phyloP scores from a whole-genome alignment of 2,329 filamentous ascomycete genomes.

The Paracoccidioides lutzii region DNA sequence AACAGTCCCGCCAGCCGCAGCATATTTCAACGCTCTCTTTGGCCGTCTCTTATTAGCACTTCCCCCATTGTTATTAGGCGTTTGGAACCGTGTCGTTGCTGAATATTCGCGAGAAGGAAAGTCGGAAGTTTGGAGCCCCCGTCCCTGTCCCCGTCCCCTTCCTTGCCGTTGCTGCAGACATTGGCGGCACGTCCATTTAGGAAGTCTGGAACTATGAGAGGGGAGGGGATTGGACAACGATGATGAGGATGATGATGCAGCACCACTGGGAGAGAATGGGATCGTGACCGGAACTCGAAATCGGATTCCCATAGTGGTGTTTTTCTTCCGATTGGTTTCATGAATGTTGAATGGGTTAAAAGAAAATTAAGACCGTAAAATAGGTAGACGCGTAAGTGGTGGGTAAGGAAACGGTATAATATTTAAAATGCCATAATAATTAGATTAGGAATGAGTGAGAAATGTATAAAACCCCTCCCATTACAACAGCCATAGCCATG shows the following conservation, averaged over 20 bases:
- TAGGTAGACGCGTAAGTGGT: background rate
- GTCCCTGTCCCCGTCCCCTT: background rate
- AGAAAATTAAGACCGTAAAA: background rate
- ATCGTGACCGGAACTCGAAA: background rate
- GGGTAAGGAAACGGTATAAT: no score
- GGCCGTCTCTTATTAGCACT: conserved; percentile 4
- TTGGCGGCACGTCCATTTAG: conserved; percentile 14
- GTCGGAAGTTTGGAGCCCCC: background rate
- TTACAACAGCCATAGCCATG: background rate
- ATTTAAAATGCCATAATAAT: background rate
- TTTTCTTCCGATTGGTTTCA: background rate
- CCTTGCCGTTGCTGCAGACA: conserved; percentile 10
- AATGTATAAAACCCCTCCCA: background rate
- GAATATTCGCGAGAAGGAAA: background rate
- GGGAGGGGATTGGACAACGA: background rate
- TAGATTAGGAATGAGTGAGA: background rate
- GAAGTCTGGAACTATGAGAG: background rate
- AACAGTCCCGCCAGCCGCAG: conserved; percentile 24
- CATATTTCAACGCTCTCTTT: conserved; percentile 21
- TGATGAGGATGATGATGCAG: background rate
- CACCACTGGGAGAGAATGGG: background rate
- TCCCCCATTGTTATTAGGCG: background rate
- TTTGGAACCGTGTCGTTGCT: background rate
- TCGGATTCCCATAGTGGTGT: conserved; percentile 4
- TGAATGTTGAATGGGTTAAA: background rate